A percentile compares a stretch with the other conserved stretches of the same genome.
phyloP scores from a whole-genome alignment of 805 yeast genomes.

The Yarrowia porcina region DNA sequence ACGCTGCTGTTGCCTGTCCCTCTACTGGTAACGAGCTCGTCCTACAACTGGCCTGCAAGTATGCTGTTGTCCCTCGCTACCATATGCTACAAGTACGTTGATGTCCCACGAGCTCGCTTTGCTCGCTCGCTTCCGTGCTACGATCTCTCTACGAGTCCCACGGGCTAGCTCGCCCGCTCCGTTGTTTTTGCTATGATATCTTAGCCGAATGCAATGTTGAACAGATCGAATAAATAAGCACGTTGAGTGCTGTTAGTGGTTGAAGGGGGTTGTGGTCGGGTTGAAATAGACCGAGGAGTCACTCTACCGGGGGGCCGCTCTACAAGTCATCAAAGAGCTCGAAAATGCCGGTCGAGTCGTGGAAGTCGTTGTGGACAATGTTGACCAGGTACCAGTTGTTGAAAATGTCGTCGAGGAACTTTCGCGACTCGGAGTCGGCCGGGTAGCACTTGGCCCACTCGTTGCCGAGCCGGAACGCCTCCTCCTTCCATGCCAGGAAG shows the following conservation, averaged over 20 bases:
- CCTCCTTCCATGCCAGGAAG: constrained; percentile 96
- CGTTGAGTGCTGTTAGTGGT: constrained; percentile 24
- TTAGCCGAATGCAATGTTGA: constrained; percentile 21
- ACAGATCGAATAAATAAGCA: constrained; percentile 22
- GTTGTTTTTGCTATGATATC: constrained; percentile 15
- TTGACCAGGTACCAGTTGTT: constrained; percentile 72
- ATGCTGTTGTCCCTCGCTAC: too few species aligned
- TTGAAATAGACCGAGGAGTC: neutral
- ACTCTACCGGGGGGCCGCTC: neutral
- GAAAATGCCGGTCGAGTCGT: constrained; percentile 37
- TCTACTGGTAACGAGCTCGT: too few species aligned
- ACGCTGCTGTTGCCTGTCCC: too few species aligned
- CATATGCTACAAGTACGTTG: too few species aligned
- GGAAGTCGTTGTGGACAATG: constrained; percentile 83
- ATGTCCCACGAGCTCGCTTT: too few species aligned
- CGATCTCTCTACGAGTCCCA: too few species aligned
- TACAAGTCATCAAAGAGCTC: constrained; percentile 19
- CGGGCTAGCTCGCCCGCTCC: too few species aligned
- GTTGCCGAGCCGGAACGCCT: constrained; percentile 73
- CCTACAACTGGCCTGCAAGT: too few species aligned
- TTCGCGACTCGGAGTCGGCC: constrained; percentile 38
- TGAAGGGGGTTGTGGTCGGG: neutral
- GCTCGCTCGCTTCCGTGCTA: too few species aligned
- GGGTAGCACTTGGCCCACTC: constrained; percentile 61
- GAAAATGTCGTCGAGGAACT: constrained; percentile 48